Conservation (phyloP, 371 early-diverging fungal genomes). For the Rhizomucor pusillus region DNA sequence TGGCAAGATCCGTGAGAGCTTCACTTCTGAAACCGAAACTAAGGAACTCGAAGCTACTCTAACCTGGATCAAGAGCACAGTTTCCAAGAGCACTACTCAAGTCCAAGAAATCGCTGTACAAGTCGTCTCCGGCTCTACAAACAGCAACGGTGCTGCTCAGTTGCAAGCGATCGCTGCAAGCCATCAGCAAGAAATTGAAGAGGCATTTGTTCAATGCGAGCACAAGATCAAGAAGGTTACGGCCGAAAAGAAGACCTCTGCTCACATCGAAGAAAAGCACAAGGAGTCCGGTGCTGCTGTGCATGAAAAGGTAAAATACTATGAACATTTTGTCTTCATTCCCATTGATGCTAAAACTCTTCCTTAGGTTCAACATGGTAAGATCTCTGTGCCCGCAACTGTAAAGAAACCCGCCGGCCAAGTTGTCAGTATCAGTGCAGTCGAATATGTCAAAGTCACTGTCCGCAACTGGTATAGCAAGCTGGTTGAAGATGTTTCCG, state of each 20-base stretch:
- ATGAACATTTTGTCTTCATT: no score
- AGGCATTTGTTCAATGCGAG: background rate
- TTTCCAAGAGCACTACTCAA: conserved; percentile 4
- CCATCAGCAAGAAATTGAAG: conserved; percentile 6
- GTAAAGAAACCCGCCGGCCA: background rate
- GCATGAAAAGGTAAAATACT: no score
- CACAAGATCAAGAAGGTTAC: conserved; percentile 10
- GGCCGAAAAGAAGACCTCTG: conserved; percentile 18
- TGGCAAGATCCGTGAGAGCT: background rate
- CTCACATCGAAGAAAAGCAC: background rate
- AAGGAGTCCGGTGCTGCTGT: background rate
- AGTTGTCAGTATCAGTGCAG: conserved; percentile 13
- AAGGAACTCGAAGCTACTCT: conserved; percentile 3
- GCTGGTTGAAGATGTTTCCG: conserved; percentile 11
- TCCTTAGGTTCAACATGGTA: background rate
- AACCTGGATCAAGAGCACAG: background rate
- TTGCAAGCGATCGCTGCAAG: background rate
- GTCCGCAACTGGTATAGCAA: conserved; percentile 26
- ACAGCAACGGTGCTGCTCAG: background rate
- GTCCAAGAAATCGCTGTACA: conserved; percentile 11
- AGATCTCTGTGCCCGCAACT: no score
- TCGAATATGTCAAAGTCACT: conserved; percentile 20
- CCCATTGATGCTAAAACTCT: background rate
- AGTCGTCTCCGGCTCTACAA: conserved; percentile 7
- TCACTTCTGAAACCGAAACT: background rate